These are phyloP conservation scores for Exophiala sideris DNA, from an alignment of 2,329 filamentous ascomycete genomes.

Conservation along the genomic window DNA sequence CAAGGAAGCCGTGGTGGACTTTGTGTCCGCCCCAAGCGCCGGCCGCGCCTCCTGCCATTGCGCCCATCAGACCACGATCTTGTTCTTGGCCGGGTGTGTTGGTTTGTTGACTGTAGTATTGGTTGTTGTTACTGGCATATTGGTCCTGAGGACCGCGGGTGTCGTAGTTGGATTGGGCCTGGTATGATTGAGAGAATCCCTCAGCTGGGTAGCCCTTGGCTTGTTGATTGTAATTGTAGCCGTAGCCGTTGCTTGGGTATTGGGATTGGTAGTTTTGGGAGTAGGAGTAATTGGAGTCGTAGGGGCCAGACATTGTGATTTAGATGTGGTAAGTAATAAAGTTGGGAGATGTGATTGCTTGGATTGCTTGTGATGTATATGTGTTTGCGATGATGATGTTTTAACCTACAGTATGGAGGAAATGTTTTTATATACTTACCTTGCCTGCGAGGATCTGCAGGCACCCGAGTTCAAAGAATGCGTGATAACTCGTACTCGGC, in stretches of 20 bases:
- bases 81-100: constrained; percentile 1
- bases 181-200: background rate
- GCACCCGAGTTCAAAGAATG: background rate
- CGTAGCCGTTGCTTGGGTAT: background rate
- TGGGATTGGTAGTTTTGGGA: background rate
- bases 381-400: background rate
- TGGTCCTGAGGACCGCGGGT: background rate
- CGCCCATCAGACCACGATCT: constrained; percentile 48
- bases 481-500: background rate
- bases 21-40: constrained; percentile 48
- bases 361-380: background rate
- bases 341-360: background rate
- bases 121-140: background rate
- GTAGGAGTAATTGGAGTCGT: background rate
- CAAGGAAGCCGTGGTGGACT: constrained; percentile 45
- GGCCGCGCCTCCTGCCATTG: constrained; percentile 45
- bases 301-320: background rate
- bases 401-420: background rate
- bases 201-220: background rate
- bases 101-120: background rate
- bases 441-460: background rate
- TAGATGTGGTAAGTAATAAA: background rate
- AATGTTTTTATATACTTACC: background rate
- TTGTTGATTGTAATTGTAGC: background rate
- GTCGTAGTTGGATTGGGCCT: background rate